A percentile compares a stretch with the other conserved stretches of the same genome.
Evolutionary conservation across 345 rosid species (phyloP).

Genomic region (Moricandia arvensis): DNA sequence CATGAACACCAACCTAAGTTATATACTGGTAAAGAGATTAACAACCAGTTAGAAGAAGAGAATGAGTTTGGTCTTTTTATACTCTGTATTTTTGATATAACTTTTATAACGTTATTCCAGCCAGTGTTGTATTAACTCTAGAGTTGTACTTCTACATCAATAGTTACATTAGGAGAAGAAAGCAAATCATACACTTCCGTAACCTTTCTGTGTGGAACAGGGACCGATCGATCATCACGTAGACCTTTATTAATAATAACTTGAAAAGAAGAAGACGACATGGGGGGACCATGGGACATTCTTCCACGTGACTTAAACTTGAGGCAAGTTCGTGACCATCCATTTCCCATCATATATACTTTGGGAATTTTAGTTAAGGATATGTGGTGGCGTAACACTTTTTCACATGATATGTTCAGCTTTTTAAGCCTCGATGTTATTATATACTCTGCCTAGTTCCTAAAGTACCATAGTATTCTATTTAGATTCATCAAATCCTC

Average conservation of each 20-base stretch:
- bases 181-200: too few species aligned
- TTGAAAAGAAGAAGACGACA: constrained; percentile 16
- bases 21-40: constrained; percentile 48
- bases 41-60: too few species aligned
- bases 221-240: too few species aligned
- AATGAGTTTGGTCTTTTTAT: neutral
- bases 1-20: constrained; percentile 56
- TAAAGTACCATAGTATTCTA: constrained; percentile 18
- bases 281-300: too few species aligned
- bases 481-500: neutral
- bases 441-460: constrained; percentile 16
- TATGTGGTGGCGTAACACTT: constrained; percentile 14
- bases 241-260: neutral
- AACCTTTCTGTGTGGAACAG: too few species aligned
- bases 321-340: constrained; percentile 17
- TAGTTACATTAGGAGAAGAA: neutral
- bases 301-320: constrained; percentile 23
- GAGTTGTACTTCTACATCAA: neutral
- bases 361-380: neutral
- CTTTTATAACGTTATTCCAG: neutral
- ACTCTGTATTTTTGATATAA: neutral
- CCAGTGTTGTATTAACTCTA: neutral
- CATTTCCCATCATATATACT: constrained; percentile 1
- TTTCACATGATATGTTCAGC: constrained; percentile 34
- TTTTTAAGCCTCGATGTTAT: neutral